Conservation (phyloP, 768 basidiomycete genomes). For the Sarcodon aspratus region DNA sequence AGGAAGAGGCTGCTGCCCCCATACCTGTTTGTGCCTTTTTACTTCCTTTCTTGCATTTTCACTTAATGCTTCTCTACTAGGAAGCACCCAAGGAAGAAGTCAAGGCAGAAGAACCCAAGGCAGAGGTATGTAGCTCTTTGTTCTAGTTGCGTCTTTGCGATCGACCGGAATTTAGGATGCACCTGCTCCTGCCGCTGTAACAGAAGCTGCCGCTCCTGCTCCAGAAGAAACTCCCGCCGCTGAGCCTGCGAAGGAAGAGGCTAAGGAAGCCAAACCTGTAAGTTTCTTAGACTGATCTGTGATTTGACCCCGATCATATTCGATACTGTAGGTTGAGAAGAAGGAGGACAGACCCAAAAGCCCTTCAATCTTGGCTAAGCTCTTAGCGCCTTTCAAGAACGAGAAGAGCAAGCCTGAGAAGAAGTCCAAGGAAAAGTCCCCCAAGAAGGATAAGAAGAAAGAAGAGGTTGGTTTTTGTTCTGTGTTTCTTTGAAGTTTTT, state of each 20-base stretch:
- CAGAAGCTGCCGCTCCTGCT: slow-evolving; percentile 16
- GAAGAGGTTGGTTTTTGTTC: slow-evolving; percentile 35
- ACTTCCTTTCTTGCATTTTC: slow-evolving; percentile 3
- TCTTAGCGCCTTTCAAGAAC: slow-evolving; percentile 70
- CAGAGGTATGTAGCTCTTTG: slow-evolving; percentile 20
- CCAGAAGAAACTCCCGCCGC: slow-evolving; percentile 22
- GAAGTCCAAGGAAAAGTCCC: slow-evolving; percentile 53
- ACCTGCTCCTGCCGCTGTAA: slow-evolving; percentile 18
- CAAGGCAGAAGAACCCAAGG: slow-evolving; percentile 10
- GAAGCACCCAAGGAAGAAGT: slow-evolving; percentile 31
- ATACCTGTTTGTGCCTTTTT: slow-evolving; percentile 19
- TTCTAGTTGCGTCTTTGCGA: not conserved
- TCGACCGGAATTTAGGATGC: slow-evolving; percentile 20
- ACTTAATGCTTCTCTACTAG: slow-evolving; percentile 10
- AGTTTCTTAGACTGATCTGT: slow-evolving; percentile 6
- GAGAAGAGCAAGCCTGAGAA: slow-evolving; percentile 42
- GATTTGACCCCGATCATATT: slow-evolving; percentile 1
- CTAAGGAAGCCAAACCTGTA: slow-evolving; percentile 34
- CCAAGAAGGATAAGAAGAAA: slow-evolving; percentile 80
- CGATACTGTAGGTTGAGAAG: slow-evolving; percentile 41
- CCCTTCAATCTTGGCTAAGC: slow-evolving; percentile 62
- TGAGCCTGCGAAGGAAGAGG: slow-evolving; percentile 16
- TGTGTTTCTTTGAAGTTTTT: not conserved
- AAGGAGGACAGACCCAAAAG: slow-evolving; percentile 79
- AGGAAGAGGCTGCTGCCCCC: slow-evolving; percentile 25